Base-by-base conservation (phyloP, 495 filamentous ascomycete genomes). In the Staphylotrichum longicolle region DNA sequence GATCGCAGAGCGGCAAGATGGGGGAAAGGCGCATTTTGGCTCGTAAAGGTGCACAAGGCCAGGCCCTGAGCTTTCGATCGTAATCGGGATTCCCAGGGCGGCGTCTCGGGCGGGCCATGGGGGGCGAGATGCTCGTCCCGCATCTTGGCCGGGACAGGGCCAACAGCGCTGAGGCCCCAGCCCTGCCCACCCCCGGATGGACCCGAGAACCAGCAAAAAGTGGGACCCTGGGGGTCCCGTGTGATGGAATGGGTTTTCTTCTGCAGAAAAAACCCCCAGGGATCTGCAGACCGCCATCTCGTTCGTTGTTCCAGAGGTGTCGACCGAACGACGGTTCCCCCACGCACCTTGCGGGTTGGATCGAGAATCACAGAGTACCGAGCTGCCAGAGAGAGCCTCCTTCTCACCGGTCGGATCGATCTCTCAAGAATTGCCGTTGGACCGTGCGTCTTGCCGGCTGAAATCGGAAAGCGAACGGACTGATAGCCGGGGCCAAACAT, bases 41-140 rank as follows among this genome's bases (percentile, higher is more conserved):
- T 45, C 32, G 32, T 37, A 2, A 42, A 46, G 30, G 15, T 45
- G 39, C 30, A 37, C 27, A 35, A 46, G 32, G 39, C 39, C 52
- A 12, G 20, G 41, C 20, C 20, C 42, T 40, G 58, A 61, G 58
- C 42, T 62, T 46, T 9, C 59, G 51, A 46, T 46, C 41, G 5
- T 27, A 27, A 55, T 57, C 55, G 55, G 55, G 8, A 58, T 32
- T 41, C 41, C 63, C 69, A 69, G 69, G 66, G 60, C 51, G 64
- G 61, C 45, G 49, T 48, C 15, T 61, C 57, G 61, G 54, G 40
- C 37, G 59, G 57, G 46, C 51, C 45, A 27, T 27, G 49, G 44
- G 48, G 58, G 63, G 48, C 39, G 35, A 58, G 32, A 44, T 15
- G 33, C 40, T 27, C 12, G 50, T 47, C 42, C 56, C 52, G 15